A percentile compares a stretch with the other conserved stretches of the same genome.
Conservation (phyloP, 2,329 filamentous ascomycete genomes). For the Verticillium nonalfalfae region DNA sequence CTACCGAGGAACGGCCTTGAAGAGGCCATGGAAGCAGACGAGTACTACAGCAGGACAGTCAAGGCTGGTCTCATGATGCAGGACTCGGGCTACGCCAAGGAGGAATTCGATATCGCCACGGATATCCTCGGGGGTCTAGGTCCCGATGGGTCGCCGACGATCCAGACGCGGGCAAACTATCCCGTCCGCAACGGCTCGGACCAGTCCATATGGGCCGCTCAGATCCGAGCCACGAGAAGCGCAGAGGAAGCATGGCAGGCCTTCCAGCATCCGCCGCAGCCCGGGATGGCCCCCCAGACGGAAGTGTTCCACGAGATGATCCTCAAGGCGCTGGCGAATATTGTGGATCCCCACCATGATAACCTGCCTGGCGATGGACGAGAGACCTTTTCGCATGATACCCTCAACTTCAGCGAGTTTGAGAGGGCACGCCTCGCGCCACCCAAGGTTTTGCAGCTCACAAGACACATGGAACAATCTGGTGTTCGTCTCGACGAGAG, state of each 20-base stretch:
- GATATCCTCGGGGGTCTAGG: slow-evolving; percentile 47
- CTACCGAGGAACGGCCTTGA: slow-evolving; percentile 53
- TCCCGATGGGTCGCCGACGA: slow-evolving; percentile 45
- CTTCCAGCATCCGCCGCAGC: slow-evolving; percentile 30
- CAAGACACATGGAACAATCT: slow-evolving; percentile 46
- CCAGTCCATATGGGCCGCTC: slow-evolving; percentile 42
- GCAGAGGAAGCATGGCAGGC: slow-evolving; percentile 54
- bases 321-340: slow-evolving; percentile 41
- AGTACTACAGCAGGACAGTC: slow-evolving; percentile 47
- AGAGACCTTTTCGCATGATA: slow-evolving; percentile 25
- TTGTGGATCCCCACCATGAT: slow-evolving; percentile 12
- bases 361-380: slow-evolving; percentile 15
- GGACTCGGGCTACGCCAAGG: slow-evolving; percentile 47
- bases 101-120: slow-evolving; percentile 39
- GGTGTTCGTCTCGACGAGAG: slow-evolving; percentile 28
- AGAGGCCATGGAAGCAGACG: slow-evolving; percentile 41
- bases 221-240: slow-evolving; percentile 53
- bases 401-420: slow-evolving; percentile 53
- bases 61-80: slow-evolving; percentile 47
- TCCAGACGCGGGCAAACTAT: slow-evolving; percentile 34
- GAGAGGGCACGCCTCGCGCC: slow-evolving; percentile 57
- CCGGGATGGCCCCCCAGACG: slow-evolving; percentile 25
- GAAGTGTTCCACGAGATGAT: slow-evolving; percentile 56
- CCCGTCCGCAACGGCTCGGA: not conserved
- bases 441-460: slow-evolving; percentile 47